Percentiles rank a stretch among this genome's conserved stretches.
These are phyloP conservation scores for Linnemannia elongata DNA, from an alignment of 192 early-diverging fungal genomes.

Conservation along the genomic window DNA sequence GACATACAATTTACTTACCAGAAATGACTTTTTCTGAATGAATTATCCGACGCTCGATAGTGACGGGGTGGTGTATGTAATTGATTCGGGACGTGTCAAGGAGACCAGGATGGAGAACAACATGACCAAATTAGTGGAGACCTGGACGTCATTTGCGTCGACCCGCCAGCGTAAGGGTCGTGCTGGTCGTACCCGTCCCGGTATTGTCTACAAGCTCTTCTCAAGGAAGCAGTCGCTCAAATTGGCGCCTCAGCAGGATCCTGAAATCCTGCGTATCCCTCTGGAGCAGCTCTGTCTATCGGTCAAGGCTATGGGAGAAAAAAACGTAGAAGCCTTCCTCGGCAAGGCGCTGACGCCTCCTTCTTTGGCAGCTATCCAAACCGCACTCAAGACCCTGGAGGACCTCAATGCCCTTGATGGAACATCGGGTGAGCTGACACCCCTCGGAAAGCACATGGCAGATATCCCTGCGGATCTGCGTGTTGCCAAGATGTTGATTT, in stretches of 20 bases:
- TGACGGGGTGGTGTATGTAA: constrained; percentile 80
- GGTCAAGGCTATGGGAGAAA: constrained; percentile 76
- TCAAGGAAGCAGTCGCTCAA: constrained; percentile 60
- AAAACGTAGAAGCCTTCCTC: constrained; percentile 70
- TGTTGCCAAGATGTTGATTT: constrained; percentile 84
- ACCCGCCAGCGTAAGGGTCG: constrained; percentile 78
- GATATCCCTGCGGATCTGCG: constrained; percentile 82
- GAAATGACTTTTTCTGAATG: too few relatives aligned
- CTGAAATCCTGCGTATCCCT: constrained; percentile 87
- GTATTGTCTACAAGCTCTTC: constrained; percentile 83
- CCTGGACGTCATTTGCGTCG: constrained; percentile 66
- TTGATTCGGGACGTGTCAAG: constrained; percentile 79
- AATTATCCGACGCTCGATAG: constrained; percentile 58
- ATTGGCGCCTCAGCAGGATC: constrained; percentile 73
- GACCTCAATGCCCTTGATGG: constrained; percentile 70
- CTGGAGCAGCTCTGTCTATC: constrained; percentile 86
- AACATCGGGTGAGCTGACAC: constrained; percentile 67
- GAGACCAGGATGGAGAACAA: constrained; percentile 72
- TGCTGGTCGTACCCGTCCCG: constrained; percentile 84
- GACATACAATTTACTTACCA: constrained; percentile 6
- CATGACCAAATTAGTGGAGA: constrained; percentile 71
- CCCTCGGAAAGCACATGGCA: constrained; percentile 78
- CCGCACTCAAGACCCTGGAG: constrained; percentile 71
- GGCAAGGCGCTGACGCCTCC: constrained; percentile 77
- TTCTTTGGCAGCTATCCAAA: constrained; percentile 62